Percentiles rank a stretch among this genome's conserved stretches.
phyloP scores from a whole-genome alignment of 2,329 filamentous ascomycete species.

The Trichoderma gracile region DNA sequence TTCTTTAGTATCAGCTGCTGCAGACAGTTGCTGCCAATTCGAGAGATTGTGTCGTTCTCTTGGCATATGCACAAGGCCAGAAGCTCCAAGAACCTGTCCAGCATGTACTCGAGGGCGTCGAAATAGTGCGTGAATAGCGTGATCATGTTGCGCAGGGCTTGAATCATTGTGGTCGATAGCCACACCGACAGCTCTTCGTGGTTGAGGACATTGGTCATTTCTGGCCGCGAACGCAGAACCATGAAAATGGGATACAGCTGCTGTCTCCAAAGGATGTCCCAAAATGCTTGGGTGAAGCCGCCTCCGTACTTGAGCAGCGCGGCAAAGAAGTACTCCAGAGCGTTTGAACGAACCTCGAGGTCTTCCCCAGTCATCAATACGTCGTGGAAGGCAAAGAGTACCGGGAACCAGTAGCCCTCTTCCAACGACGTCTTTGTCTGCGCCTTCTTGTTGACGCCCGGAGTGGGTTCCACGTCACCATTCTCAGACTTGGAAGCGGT shows the following conservation, averaged over 20 bases:
- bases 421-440: slow-evolving; percentile 83
- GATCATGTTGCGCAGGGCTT: slow-evolving; percentile 97
- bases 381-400: slow-evolving; percentile 97
- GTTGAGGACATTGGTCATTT: slow-evolving; percentile 92
- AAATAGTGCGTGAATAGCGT: slow-evolving; percentile 99
- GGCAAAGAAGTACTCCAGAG: slow-evolving; percentile 95
- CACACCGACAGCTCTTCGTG: slow-evolving; percentile 97
- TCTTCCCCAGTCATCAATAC: slow-evolving; percentile 99
- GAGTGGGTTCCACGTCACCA: slow-evolving; percentile 42
- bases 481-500: neutral
- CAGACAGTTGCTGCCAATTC: slow-evolving; percentile 96
- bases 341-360: slow-evolving; percentile 86
- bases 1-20: slow-evolving; percentile 97
- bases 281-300: slow-evolving; percentile 90
- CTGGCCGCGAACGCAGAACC: slow-evolving; percentile 91
- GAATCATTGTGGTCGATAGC: slow-evolving; percentile 99
- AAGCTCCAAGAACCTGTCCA: slow-evolving; percentile 94
- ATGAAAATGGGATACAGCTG: slow-evolving; percentile 98
- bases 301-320: slow-evolving; percentile 86
- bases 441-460: slow-evolving; percentile 50
- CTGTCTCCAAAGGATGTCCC: slow-evolving; percentile 97
- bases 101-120: slow-evolving; percentile 92
- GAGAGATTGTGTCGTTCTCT: slow-evolving; percentile 96
- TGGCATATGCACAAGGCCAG: slow-evolving; percentile 96
- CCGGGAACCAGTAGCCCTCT: slow-evolving; percentile 98